These are phyloP conservation scores for Chalciporus sphaerocephalus DNA, from an alignment of 768 basidiomycete species.

Conservation along the genomic window DNA sequence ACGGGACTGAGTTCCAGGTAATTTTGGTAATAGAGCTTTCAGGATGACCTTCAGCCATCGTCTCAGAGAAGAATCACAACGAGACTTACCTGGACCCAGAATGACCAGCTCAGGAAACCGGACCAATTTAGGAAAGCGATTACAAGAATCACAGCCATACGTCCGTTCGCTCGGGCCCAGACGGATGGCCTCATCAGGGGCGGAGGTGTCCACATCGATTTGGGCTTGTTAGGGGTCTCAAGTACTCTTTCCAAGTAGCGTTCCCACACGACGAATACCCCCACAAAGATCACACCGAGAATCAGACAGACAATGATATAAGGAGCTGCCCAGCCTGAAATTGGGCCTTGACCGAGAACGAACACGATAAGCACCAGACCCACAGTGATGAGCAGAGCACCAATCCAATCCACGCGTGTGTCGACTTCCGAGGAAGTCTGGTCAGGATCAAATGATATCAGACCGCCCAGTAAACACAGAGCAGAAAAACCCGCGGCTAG, in stretches of 20 bases:
- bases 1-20: conserved; percentile 54
- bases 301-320: conserved; percentile 71
- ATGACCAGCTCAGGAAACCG: conserved; percentile 50
- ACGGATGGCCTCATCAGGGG: conserved; percentile 62
- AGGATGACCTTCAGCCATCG: conserved; percentile 3
- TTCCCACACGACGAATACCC: conserved; percentile 64
- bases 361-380: conserved; percentile 72
- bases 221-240: conserved; percentile 9
- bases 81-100: conserved; percentile 43
- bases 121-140: conserved; percentile 67
- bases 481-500: conserved; percentile 54
- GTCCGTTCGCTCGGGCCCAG: conserved; percentile 60
- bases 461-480: conserved; percentile 48
- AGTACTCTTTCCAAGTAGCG: conserved; percentile 45
- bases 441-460: conserved; percentile 63
- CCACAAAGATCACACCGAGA: conserved; percentile 52
- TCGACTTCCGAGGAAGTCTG: conserved; percentile 34
- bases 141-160: conserved; percentile 54
- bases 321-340: conserved; percentile 58
- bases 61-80: conserved; percentile 20
- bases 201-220: conserved; percentile 41
- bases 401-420: conserved; percentile 70
- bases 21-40: conserved; percentile 67
- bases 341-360: conserved; percentile 63
- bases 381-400: conserved; percentile 58